Evolutionary conservation across 495 filamentous ascomycete species (phyloP), one percentile per base, ranked within the genome.

Genomic region (Cetradonia linearis): DNA sequence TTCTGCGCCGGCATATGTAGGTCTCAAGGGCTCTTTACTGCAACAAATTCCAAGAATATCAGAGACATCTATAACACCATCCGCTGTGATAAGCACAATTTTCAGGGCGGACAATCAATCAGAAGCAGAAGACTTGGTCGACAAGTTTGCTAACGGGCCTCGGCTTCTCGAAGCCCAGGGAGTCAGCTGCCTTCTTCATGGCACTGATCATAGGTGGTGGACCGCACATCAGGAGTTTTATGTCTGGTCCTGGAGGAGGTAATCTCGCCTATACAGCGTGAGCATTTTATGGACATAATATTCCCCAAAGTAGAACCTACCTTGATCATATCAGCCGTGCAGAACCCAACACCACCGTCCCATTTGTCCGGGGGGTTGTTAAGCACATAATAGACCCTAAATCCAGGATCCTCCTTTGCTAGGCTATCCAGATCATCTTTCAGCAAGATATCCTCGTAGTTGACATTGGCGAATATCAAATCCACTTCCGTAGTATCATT

Each of bases 61-160:
- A 25, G 9, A 34, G 0, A 16, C 20, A 56, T 33, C n/a, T n/a
- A 34, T 1, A 31, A 38, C 14, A 27, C 3, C n/a, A 5, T 2
- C 13, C 46, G 37, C 23, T 16, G 34, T 31, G 30, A 16, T 31
- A 7, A 28, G 18, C 37, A 20, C 30, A 1, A 36, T 23, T 20
- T 3, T n/a, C 16, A 27, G 57, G 23, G 11, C 16, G 6, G 46
- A 16, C 34, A 59, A 18, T 14, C 18, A 34, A 52, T 59, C 47
- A 96, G 79, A 98, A 96, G 72, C 89, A 92, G 79, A 98, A 98
- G 66, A 98, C 90, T 73, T 96, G 92, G 72, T 98, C 92, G 70
- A 89, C 86, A 49, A 96, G 79, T 82, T 96, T 97, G 84, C 91
- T 96, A 66, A 96, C 91, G 34, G 91, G 88, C 58, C 83, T 82